Evolutionary conservation across 1,284 basidiomycete species (phyloP), one percentile per base, ranked within the genome.

Genomic region (Trichosporon sp.): DNA sequence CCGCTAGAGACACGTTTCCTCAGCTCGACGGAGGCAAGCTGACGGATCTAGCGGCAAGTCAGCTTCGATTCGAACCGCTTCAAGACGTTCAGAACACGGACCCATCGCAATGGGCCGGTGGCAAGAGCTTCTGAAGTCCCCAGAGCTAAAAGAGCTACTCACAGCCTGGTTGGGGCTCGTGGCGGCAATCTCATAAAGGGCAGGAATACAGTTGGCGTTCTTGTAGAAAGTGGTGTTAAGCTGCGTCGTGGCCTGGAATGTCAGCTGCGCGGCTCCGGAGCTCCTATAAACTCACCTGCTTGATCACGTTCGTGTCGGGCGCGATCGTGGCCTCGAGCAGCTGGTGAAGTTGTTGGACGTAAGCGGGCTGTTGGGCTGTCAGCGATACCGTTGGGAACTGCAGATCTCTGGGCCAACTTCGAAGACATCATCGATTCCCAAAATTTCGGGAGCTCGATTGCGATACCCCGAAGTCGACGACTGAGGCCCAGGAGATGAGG

Each of bases 1-100:
- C 90, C 91, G 81, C 89, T 88, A 29, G 87, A 83, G 69, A 99
- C 88, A 72, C 96, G 91, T 87, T 99, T 99, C 75, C 97, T 88
- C 78, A 98, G 87, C 85, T 99, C 97, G 69, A 99, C 95, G n/a
- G 95, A 94, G 64, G 95, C 93, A 25, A 99, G 89, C 89, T 99
- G 97, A 68, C 96, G 92, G 71, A 98, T 90, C 94, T 97, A 73
- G 62, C 23, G 62, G 64, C 34, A 47, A 13, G 63, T 21, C 63
- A 66, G 44, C 34, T 38, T 64, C 65, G 23, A 35, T n/a, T 31
- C 27, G 21, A 11, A 13, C 27, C 15, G 32, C 6, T 25, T 27
- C 12, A 15, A 27, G 13, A 60, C 3, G 21, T 47, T 38, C 66
- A 56, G 60, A 67, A 51, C 42, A 31, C 60, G 42, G 21, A 44